Percentiles rank a stretch among this genome's conserved stretches.
phyloP scores from a whole-genome alignment of 2,329 filamentous ascomycete genomes.

The Xylaria sp. region DNA sequence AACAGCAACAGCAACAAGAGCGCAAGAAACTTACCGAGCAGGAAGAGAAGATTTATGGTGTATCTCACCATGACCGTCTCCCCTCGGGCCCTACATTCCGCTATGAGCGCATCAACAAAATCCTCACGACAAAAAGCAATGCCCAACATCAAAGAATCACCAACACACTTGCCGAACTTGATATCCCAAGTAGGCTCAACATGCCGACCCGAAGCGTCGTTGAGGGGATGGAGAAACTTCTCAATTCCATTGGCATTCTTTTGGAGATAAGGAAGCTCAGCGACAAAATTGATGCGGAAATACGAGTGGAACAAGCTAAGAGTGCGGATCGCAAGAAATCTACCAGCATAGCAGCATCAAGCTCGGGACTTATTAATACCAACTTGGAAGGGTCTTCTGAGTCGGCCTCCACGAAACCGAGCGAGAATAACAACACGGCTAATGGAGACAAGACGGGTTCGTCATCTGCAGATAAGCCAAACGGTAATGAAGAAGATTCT shows the following conservation, averaged over 20 bases:
- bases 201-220: conserved; percentile 78
- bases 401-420: not conserved
- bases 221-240: conserved; percentile 72
- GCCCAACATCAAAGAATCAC: conserved; percentile 78
- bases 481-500: not conserved
- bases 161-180: conserved; percentile 73
- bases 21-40: conserved; percentile 74
- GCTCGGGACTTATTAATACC: not conserved
- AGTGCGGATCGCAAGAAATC: conserved; percentile 58
- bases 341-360: not conserved
- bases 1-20: conserved; percentile 59
- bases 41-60: conserved; percentile 81
- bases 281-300: conserved; percentile 78
- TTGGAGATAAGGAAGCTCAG: conserved; percentile 75
- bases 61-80: conserved; percentile 83
- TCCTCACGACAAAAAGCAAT: conserved; percentile 76
- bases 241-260: conserved; percentile 69
- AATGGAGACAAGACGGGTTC: not conserved
- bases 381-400: not conserved
- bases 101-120: conserved; percentile 79
- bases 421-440: not conserved
- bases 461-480: not conserved
- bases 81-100: conserved; percentile 89
- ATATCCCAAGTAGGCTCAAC: conserved; percentile 70
- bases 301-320: conserved; percentile 64